Evolutionary conservation across 768 basidiomycete species (phyloP).

Genomic region (Glaciozyma martinii): DNA sequence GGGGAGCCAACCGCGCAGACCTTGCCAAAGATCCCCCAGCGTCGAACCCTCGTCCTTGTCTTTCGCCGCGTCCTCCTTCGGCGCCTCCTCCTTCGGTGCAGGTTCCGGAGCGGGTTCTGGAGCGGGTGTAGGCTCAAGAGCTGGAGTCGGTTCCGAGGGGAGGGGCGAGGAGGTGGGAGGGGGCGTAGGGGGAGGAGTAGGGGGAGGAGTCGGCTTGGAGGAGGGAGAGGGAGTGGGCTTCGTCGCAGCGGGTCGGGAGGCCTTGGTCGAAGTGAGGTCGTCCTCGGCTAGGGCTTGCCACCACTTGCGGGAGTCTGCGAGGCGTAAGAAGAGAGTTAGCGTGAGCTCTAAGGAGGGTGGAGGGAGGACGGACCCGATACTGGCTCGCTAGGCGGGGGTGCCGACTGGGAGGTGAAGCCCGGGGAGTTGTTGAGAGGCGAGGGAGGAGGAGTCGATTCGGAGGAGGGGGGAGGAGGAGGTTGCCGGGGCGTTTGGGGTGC

Average conservation of each 20-base stretch:
- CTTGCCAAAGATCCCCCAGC: conserved; percentile 26
- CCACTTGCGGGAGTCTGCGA: conserved; percentile 13
- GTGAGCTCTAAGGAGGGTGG: neutral
- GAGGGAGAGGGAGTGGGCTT: neutral
- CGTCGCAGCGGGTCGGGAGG: neutral
- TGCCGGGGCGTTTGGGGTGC: neutral
- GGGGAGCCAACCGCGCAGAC: conserved; percentile 18
- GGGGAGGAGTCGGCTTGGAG: neutral
- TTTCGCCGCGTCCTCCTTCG: neutral
- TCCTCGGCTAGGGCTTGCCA: conserved; percentile 27
- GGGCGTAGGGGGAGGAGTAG: neutral
- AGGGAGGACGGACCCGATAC: conserved; percentile 1
- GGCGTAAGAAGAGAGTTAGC: neutral
- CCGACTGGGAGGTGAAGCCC: conserved; percentile 17
- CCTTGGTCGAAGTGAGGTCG: neutral
- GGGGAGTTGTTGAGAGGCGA: conserved; percentile 5
- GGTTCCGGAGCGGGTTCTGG: neutral
- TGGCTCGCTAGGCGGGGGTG: conserved; percentile 17
- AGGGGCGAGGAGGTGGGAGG: neutral
- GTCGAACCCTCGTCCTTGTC: conserved; percentile 2
- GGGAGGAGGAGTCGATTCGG: neutral
- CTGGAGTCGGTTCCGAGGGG: neutral
- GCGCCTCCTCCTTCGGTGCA: neutral
- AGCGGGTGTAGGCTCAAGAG: neutral
- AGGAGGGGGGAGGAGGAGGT: neutral